Conservation (phyloP, 1,284 basidiomycete genomes). For the Cryptococcus amylolentus region DNA sequence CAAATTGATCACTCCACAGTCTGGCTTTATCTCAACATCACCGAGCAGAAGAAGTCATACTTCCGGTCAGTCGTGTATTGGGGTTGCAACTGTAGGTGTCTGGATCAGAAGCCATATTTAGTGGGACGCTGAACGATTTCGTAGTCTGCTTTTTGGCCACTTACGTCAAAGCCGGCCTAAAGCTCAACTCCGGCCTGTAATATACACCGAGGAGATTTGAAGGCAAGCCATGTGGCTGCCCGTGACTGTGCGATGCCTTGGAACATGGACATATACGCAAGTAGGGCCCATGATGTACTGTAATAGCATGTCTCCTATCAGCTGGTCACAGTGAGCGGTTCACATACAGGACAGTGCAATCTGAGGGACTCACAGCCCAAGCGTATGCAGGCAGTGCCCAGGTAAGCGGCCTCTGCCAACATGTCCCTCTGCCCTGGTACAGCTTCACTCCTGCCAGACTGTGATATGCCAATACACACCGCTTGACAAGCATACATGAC, state of each 20-base stretch:
- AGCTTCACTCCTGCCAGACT: too few relatives aligned
- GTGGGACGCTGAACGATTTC: neutral
- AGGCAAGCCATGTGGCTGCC: neutral
- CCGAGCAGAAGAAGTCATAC: slow-evolving; percentile 18
- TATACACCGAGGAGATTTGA: neutral
- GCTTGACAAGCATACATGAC: neutral
- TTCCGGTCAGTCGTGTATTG: slow-evolving; percentile 29
- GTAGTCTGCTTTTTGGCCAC: slow-evolving; percentile 30
- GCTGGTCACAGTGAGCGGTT: too few relatives aligned
- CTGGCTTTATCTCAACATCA: slow-evolving; percentile 31
- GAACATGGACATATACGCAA: too few relatives aligned
- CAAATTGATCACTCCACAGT: slow-evolving; percentile 14
- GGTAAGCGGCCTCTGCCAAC: too few relatives aligned
- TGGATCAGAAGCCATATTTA: neutral
- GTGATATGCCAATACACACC: too few relatives aligned
- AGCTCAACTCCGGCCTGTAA: slow-evolving; percentile 8
- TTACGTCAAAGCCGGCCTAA: slow-evolving; percentile 27
- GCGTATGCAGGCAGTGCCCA: too few relatives aligned
- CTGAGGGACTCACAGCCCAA: too few relatives aligned
- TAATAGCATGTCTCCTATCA: too few relatives aligned
- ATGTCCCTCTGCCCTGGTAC: too few relatives aligned
- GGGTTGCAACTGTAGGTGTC: slow-evolving; percentile 30
- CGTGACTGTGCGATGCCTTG: too few relatives aligned
- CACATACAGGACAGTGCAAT: too few relatives aligned
- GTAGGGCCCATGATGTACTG: too few relatives aligned